A percentile compares a stretch with the other conserved stretches of the same genome.
phyloP scores from a whole-genome alignment of 1,139 yeast species.

The Taiozyma sp. region DNA sequence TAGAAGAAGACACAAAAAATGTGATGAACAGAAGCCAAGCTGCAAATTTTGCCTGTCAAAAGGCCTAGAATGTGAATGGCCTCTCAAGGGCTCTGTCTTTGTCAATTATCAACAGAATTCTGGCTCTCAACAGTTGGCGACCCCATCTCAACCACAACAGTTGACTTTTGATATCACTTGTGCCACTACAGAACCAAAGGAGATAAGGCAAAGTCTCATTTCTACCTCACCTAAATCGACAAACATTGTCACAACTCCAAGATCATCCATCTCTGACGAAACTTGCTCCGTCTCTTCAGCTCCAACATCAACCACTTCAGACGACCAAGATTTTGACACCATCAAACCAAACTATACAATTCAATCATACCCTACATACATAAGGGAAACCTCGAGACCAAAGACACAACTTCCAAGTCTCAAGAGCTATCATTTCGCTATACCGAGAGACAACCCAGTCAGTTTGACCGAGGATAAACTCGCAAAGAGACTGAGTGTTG shows the following conservation, averaged over 20 bases:
- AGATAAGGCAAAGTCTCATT: not conserved
- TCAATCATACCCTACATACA: not conserved
- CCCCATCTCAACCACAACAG: slow-evolving; percentile 5
- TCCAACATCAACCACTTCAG: not conserved
- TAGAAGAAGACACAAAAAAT: slow-evolving; percentile 38
- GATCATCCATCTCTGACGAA: not conserved
- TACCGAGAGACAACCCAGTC: slow-evolving; percentile 5
- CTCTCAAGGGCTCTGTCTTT: slow-evolving; percentile 24
- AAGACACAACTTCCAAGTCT: slow-evolving; percentile 6
- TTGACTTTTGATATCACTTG: not conserved
- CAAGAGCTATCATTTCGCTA: slow-evolving; percentile 7
- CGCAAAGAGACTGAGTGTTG: slow-evolving; percentile 14
- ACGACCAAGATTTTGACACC: not conserved
- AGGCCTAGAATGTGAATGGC: slow-evolving; percentile 35
- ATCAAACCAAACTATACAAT: not conserved
- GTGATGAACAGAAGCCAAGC: slow-evolving; percentile 38
- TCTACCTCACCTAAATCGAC: not conserved
- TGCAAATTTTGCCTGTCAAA: slow-evolving; percentile 32
- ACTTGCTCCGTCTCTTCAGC: not conserved
- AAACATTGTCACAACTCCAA: not conserved
- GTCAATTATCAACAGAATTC: slow-evolving; percentile 17
- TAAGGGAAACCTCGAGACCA: not conserved
- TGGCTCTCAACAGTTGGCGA: not conserved
- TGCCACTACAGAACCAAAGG: not conserved
- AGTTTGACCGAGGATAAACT: not conserved